Percentiles rank a stretch among this genome's conserved stretches.
Conservation (phyloP, 495 filamentous ascomycete genomes). For the Aspergillus wentii region DNA sequence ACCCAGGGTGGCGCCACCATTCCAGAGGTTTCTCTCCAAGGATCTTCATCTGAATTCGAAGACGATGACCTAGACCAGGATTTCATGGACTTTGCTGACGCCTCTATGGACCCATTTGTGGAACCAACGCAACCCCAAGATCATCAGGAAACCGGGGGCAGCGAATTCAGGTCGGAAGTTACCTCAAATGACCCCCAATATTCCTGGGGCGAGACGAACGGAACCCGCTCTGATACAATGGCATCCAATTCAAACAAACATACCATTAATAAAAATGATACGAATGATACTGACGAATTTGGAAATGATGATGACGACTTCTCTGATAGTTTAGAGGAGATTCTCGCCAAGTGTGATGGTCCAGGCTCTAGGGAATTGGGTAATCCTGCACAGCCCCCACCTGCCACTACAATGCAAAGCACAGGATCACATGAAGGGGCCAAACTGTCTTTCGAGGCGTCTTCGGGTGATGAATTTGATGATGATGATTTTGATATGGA, state of each 20-base stretch:
- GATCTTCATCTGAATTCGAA: slow-evolving; percentile 53
- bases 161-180: background rate
- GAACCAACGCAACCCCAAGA: slow-evolving; percentile 9
- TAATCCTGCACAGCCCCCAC: too few species aligned
- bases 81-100: slow-evolving; percentile 45
- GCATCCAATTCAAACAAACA: slow-evolving; percentile 18
- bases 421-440: slow-evolving; percentile 2
- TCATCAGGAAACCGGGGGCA: background rate
- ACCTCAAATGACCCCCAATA: background rate
- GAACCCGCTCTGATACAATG: slow-evolving; percentile 1
- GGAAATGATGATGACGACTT: slow-evolving; percentile 66
- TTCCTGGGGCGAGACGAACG: background rate
- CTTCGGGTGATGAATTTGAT: slow-evolving; percentile 41
- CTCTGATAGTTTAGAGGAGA: slow-evolving; percentile 34
- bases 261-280: slow-evolving; percentile 46
- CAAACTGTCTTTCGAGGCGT: slow-evolving; percentile 8
- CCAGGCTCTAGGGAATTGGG: slow-evolving; percentile 1
- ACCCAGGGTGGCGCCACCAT: slow-evolving; percentile 2
- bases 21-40: slow-evolving; percentile 14
- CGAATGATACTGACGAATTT: slow-evolving; percentile 52
- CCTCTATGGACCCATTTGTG: slow-evolving; percentile 29
- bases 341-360: slow-evolving; percentile 34
- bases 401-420: background rate
- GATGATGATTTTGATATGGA: slow-evolving; percentile 40
- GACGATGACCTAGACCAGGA: slow-evolving; percentile 56